phyloP scores from a whole-genome alignment of 441 rosid species.

The Eugenia klotzschiana region DNA sequence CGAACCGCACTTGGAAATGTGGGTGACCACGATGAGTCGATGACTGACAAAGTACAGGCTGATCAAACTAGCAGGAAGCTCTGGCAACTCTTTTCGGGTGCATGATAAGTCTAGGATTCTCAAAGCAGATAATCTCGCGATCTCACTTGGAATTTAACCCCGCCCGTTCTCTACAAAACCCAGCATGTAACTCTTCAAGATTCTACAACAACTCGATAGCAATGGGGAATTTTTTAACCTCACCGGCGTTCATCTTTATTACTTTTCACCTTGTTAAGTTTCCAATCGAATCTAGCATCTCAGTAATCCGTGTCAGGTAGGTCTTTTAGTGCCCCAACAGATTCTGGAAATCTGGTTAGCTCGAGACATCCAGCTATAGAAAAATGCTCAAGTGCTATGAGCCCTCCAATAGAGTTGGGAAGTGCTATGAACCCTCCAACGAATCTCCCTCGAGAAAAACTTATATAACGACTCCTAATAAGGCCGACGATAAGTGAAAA shows the following conservation, averaged over 20 bases:
- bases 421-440: neutral
- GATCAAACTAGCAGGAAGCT: neutral
- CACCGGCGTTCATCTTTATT: neutral
- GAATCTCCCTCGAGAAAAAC: neutral
- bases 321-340: neutral
- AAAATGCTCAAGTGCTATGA: neutral
- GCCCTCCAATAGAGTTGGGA: neutral
- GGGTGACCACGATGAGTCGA: neutral
- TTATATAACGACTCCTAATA: neutral
- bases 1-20: neutral
- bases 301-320: neutral
- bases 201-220: neutral
- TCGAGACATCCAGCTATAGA: neutral
- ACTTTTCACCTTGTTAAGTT: neutral
- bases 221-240: neutral
- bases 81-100: neutral
- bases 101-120: neutral
- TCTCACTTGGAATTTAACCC: neutral
- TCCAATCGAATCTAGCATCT: neutral
- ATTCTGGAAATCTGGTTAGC: neutral
- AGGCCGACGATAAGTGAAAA: neutral
- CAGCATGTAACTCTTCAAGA: neutral
- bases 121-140: neutral
- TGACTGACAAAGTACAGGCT: neutral
- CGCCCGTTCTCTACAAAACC: neutral